A percentile compares a stretch with the other conserved stretches of the same genome.
phyloP scores from a whole-genome alignment of 805 yeast genomes.

The Clavispora vitiphila region DNA sequence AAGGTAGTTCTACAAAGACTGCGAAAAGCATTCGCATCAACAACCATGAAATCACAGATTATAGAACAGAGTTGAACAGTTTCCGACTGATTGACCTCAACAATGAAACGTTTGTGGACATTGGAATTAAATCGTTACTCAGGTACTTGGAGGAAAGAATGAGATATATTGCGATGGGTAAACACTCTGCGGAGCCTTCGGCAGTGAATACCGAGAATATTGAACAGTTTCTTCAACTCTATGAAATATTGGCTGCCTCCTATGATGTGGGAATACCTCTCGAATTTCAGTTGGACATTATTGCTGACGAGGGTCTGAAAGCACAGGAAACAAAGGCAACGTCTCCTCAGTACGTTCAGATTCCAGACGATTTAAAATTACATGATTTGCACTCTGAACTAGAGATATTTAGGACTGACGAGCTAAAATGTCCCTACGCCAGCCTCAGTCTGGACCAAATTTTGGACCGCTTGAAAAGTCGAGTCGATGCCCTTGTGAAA shows the following conservation, averaged over 20 bases:
- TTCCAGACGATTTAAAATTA: slow-evolving; percentile 18
- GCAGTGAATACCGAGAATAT: neutral
- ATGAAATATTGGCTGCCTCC: neutral
- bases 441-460: slow-evolving; percentile 5
- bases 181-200: neutral
- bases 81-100: neutral
- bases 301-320: neutral
- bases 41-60: neutral
- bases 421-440: slow-evolving; percentile 9
- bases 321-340: neutral
- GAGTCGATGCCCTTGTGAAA: slow-evolving; percentile 11
- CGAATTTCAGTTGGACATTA: neutral
- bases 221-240: neutral
- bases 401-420: slow-evolving; percentile 9
- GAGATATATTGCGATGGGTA: neutral
- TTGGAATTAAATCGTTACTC: neutral
- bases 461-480: slow-evolving; percentile 4
- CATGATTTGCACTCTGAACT: slow-evolving; percentile 16
- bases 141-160: neutral
- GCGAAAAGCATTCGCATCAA: neutral
- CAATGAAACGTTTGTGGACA: neutral
- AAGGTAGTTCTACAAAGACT: too few relatives aligned
- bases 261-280: neutral
- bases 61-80: neutral
- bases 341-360: slow-evolving; percentile 10